A percentile compares a stretch with the other conserved stretches of the same genome.
phyloP scores from a whole-genome alignment of 768 basidiomycete genomes.

The Glaciozyma martinii region DNA sequence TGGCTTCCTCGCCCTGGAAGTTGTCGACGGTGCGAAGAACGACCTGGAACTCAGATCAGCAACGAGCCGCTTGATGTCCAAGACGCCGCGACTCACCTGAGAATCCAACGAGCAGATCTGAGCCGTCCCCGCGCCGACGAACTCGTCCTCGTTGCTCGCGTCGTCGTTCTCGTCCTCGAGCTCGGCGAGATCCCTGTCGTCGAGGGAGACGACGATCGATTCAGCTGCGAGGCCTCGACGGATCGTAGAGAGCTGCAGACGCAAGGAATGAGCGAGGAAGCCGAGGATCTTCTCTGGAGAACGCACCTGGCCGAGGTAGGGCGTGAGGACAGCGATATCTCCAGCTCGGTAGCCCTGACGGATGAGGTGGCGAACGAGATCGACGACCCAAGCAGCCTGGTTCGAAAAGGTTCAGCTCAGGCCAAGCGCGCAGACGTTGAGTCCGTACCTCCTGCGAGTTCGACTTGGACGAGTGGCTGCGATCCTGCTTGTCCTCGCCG shows the following conservation, averaged over 20 bases:
- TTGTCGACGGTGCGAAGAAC: constrained; percentile 66
- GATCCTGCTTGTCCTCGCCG: constrained; percentile 52
- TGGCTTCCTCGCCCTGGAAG: constrained; percentile 53
- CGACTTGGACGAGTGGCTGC: constrained; percentile 58
- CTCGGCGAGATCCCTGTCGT: constrained; percentile 53
- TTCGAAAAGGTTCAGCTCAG: no score
- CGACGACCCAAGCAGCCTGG: constrained; percentile 48
- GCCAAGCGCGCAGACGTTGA: no score
- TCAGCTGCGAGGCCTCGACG: no score
- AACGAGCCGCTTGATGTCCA: no score
- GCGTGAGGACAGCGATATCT: constrained; percentile 51
- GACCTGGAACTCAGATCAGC: constrained; percentile 48
- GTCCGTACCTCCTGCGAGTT: constrained; percentile 57
- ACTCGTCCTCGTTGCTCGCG: no score
- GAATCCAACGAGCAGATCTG: background rate
- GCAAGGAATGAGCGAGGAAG: no score
- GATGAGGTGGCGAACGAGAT: constrained; percentile 51
- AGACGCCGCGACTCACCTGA: background rate
- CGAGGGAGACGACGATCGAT: constrained; percentile 54
- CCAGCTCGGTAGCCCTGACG: constrained; percentile 45
- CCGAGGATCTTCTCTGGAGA: no score
- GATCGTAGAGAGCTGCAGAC: no score
- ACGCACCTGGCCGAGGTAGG: constrained; percentile 50
- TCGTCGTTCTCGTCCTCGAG: constrained; percentile 37
- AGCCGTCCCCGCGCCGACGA: background rate